A percentile compares a stretch with the other conserved stretches of the same genome.
Evolutionary conservation across 2,329 filamentous ascomycete species (phyloP).

Genomic region (Monilinia polystroma): DNA sequence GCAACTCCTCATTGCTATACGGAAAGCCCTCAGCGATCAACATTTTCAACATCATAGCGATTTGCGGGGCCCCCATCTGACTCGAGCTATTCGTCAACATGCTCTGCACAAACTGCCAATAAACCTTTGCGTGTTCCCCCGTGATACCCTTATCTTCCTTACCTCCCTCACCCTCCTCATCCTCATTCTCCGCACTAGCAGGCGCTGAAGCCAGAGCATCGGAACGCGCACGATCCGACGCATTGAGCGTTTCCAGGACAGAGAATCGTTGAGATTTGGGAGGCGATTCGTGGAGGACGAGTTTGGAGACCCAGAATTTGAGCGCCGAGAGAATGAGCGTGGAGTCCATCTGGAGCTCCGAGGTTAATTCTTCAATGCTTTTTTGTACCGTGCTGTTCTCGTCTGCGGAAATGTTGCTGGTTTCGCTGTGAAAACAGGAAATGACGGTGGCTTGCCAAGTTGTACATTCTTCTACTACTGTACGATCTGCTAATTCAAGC

Average conservation of each 20-base stretch:
- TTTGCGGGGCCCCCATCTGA: conserved; percentile 75
- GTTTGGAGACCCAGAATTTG: conserved; percentile 68
- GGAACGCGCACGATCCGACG: conserved; percentile 40
- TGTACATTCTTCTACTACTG: conserved; percentile 67
- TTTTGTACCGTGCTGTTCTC: conserved; percentile 36
- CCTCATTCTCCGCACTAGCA: conserved; percentile 30
- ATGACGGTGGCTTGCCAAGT: conserved; percentile 89
- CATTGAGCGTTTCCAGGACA: conserved; percentile 65
- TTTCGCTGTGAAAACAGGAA: conserved; percentile 66
- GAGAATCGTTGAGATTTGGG: conserved; percentile 53
- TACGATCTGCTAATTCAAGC: conserved; percentile 79
- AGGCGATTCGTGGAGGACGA: conserved; percentile 58
- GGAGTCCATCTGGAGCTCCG: conserved; percentile 67
- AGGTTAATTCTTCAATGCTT: conserved; percentile 54
- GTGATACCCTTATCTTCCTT: conserved; percentile 55
- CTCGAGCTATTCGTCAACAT: conserved; percentile 91
- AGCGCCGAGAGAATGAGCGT: conserved; percentile 67
- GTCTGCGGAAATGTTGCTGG: conserved; percentile 26
- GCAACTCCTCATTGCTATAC: conserved; percentile 85
- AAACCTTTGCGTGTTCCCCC: conserved; percentile 67
- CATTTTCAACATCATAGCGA: conserved; percentile 95
- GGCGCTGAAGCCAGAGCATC: conserved; percentile 35
- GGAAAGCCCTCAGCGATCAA: conserved; percentile 83
- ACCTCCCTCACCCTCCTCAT: conserved; percentile 32
- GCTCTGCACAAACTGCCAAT: conserved; percentile 88